Base-by-base conservation (phyloP, 768 basidiomycete species). In the Tephrocybe sp. region DNA sequence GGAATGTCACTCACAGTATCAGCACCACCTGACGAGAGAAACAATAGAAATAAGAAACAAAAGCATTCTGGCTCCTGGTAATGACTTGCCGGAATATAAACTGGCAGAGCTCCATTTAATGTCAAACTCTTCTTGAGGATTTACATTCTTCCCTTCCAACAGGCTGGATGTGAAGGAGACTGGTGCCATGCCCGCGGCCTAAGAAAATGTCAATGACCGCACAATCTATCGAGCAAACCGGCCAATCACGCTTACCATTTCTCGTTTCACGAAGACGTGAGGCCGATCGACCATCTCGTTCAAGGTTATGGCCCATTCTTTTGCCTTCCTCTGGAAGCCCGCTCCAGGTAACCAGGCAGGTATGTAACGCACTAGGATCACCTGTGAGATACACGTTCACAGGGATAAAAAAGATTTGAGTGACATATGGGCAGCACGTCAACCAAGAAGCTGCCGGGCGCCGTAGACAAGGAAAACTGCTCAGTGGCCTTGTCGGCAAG, bases 91-190 rank as follows among this genome's bases (percentile, higher is more conserved):
- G 42, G 76, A 73, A 61, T 81, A 80, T 13, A 81, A 61, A 36
- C 79, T 77, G n/a, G 75, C 75, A 25, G 79, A 72, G 31, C 83
- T 79, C 81, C 84, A 85, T 61, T 84, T 87, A 50, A 88, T 69
- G 52, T 80, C 76, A 43, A 74, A 66, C 50, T 86, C 83, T 50
- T 84, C 82, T 50, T 84, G 79, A 3, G 66, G 63, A 40, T 65
- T 76, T 24, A 81, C 58, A 9, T 68, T 63, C 57, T 75, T 78
- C 19, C 66, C 71, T 55, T 85, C 75, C 22, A 87, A 72, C 48
- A 83, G 62, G 22, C 72, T 69, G 19, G 83, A 83, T 1, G 79
- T 76, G 60, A 83, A 85, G 6, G 83, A 87, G 13, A 70, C 60
- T 18, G 71, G 62, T 18, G 77, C 78, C n/a, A 70, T 76, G n/a